Evolutionary conservation across 441 rosid genomes (phyloP).

Genomic region (Euphorbia celastroides): DNA sequence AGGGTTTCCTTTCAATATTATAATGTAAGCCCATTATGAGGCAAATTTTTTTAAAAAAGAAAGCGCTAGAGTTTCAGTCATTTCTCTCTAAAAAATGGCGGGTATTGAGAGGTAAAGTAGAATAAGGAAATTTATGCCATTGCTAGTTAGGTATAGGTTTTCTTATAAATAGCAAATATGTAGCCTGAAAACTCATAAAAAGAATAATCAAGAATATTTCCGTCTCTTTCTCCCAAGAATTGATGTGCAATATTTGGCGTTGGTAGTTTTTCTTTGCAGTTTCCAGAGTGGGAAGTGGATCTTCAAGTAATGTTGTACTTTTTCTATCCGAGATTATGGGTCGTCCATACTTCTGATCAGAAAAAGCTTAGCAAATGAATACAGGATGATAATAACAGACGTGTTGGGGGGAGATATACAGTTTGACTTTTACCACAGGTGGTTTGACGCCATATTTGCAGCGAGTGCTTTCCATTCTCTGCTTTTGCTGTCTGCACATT

Average conservation of each 20-base stretch:
- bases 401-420: conserved; percentile 98
- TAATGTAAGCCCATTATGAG: too few relatives aligned
- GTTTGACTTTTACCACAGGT: conserved; percentile 95
- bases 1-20: too few relatives aligned
- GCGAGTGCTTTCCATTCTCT: conserved; percentile 97
- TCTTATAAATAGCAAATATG: too few relatives aligned
- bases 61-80: not conserved
- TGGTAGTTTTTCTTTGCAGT: conserved; percentile 98
- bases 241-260: conserved; percentile 27
- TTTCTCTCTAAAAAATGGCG: too few relatives aligned
- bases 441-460: conserved; percentile 98
- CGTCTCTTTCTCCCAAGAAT: conserved; percentile 2
- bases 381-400: conserved; percentile 93
- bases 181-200: too few relatives aligned
- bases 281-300: conserved; percentile 97
- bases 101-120: too few relatives aligned
- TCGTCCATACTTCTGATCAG: conserved; percentile 96
- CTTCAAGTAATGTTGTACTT: conserved; percentile 97
- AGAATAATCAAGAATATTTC: too few relatives aligned
- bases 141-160: too few relatives aligned
- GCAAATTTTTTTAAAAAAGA: too few relatives aligned
- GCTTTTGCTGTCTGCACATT: conserved; percentile 89
- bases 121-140: too few relatives aligned
- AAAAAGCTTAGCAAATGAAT: conserved; percentile 92
- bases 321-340: conserved; percentile 99